Percentiles rank a stretch among this genome's conserved stretches.
Conservation (phyloP, 2,329 filamentous ascomycete genomes). For the Cryphonectria naterciae region DNA sequence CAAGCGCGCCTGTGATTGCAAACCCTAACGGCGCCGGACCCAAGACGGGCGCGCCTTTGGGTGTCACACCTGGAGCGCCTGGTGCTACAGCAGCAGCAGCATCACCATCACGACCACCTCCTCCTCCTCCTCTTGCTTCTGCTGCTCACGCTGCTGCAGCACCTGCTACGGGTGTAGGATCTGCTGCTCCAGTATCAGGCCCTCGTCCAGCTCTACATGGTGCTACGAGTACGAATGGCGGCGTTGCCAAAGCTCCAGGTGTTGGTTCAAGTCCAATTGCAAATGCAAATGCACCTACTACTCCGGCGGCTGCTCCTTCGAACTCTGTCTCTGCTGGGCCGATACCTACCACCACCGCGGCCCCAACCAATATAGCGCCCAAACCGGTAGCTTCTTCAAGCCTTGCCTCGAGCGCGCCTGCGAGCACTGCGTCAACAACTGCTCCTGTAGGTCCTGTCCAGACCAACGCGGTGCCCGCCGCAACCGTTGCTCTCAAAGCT, state of each 20-base stretch:
- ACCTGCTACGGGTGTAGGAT: background rate
- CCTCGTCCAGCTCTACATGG: background rate
- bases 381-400: background rate
- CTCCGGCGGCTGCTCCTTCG: background rate
- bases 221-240: background rate
- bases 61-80: background rate
- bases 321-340: background rate
- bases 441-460: slow-evolving; percentile 1
- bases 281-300: background rate
- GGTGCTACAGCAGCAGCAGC: background rate
- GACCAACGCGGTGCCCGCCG: background rate
- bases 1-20: background rate
- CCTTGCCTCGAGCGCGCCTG: background rate
- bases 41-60: background rate
- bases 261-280: background rate
- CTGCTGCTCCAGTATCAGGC: background rate
- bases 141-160: too few relatives aligned
- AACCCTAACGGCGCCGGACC: background rate
- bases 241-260: background rate
- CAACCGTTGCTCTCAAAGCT: background rate
- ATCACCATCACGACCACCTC: too few relatives aligned
- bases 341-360: background rate
- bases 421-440: background rate
- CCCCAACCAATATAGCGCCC: background rate
- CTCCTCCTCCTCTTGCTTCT: background rate